Evolutionary conservation across 2,329 filamentous ascomycete species (phyloP).

Genomic region (Epichloe gansuensis): DNA sequence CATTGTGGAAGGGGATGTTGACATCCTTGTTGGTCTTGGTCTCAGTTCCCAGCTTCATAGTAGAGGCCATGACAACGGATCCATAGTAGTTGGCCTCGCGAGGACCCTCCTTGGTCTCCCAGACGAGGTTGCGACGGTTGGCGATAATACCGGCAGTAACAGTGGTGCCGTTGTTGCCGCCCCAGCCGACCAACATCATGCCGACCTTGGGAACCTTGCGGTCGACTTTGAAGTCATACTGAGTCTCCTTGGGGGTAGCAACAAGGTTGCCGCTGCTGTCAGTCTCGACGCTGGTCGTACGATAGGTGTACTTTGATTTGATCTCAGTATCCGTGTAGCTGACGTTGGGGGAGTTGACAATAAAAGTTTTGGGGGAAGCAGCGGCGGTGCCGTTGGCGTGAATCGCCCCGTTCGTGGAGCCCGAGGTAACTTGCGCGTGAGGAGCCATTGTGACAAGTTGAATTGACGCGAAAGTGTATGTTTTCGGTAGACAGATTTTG

Average conservation of each 20-base stretch:
- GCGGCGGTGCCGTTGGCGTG: conserved; percentile 32
- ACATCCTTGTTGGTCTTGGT: conserved; percentile 73
- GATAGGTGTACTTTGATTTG: conserved; percentile 89
- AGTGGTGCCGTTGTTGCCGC: conserved; percentile 96
- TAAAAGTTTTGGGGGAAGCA: conserved; percentile 54
- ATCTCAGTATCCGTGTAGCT: conserved; percentile 80
- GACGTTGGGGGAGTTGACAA: conserved; percentile 85
- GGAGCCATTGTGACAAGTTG: conserved; percentile 64
- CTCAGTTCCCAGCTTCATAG: conserved; percentile 89
- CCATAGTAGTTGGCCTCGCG: conserved; percentile 94
- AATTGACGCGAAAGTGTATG: conserved; percentile 11
- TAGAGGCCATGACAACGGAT: conserved; percentile 93
- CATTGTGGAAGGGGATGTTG: conserved; percentile 89
- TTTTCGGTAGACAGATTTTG: conserved; percentile 6
- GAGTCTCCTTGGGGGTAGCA: conserved; percentile 74
- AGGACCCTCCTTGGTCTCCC: conserved; percentile 87
- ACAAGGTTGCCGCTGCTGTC: conserved; percentile 63
- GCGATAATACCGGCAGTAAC: conserved; percentile 95
- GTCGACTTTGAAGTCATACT: conserved; percentile 96
- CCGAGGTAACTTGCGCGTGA: conserved; percentile 56
- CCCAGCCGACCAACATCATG: conserved; percentile 95
- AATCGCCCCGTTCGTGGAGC: conserved; percentile 50
- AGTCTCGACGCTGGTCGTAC: conserved; percentile 72
- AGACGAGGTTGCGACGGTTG: conserved; percentile 73
- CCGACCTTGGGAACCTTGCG: conserved; percentile 86